A percentile compares a stretch with the other conserved stretches of the same genome.
phyloP scores from a whole-genome alignment of 441 rosid genomes.

The Sinapis alba region DNA sequence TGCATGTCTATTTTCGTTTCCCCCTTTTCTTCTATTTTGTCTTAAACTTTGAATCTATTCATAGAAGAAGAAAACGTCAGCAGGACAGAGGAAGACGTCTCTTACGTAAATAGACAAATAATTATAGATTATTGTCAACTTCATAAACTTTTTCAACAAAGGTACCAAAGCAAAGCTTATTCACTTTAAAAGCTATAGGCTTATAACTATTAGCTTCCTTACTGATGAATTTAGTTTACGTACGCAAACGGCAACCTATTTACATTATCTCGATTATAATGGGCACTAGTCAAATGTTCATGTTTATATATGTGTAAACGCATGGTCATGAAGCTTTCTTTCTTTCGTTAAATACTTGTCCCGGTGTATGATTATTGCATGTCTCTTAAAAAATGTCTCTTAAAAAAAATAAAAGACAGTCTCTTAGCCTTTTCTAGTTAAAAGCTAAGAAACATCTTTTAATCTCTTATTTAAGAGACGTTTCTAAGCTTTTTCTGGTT shows the following conservation, averaged over 20 bases:
- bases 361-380: too few species aligned
- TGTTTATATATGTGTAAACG: background rate
- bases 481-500: too few species aligned
- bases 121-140: background rate
- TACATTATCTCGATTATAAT: background rate
- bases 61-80: background rate
- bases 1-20: background rate
- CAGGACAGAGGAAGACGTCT: conserved; percentile 3
- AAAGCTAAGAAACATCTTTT: too few species aligned
- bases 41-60: background rate
- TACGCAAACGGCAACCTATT: background rate
- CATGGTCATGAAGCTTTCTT: background rate
- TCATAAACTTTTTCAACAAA: conserved; percentile 22
- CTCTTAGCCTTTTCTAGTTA: too few species aligned
- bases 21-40: background rate
- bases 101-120: background rate
- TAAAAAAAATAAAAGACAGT: too few species aligned
- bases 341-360: background rate
- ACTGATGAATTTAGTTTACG: conserved; percentile 1
- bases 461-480: too few species aligned
- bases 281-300: background rate
- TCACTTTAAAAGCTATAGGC: background rate
- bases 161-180: conserved; percentile 10
- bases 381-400: too few species aligned
- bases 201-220: background rate